Base-by-base conservation (phyloP, 768 basidiomycete genomes). In the Tulasnella sp. region DNA sequence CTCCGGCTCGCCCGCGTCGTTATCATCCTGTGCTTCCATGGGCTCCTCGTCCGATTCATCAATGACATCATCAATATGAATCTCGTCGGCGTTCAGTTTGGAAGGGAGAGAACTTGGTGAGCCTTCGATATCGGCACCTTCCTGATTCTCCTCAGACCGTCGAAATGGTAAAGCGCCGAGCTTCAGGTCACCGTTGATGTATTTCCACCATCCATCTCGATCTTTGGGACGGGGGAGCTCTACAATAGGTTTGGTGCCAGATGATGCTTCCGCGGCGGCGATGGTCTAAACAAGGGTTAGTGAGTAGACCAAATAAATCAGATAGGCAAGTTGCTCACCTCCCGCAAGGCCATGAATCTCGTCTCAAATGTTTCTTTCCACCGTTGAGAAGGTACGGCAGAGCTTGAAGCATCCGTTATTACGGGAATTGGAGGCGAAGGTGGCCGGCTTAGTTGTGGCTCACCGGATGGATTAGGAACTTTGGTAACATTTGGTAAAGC, bases 181-280 rank as follows among this genome's bases (percentile, higher is more conserved):
- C 42, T 75, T 75, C 14, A 70, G n/a, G 37, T 52, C 38, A 40
- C 76, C 76, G 39, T 76, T 76, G 42, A 78, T 77, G 49, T 78
- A 77, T 22, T 58, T 77, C 67, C 77, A 74, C 77, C 77, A 78
- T 14, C 76, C 77, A 67, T 77, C 76, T 31, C 76, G 38, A 72
- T 78, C 77, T 42, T 78, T 78, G 29, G 42, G 17, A 37, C 42
- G 31, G 11, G 77, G 77, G 3, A 75, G 31, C 11, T 45, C 34
- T 25, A 70, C 38, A 22, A 40, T 12, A 54, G 37, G 25, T 49
- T 36, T 34, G 25, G 76, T 34, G 37, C 76, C 52, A 58, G 74
- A 38, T 19, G 34, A 29, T 49, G 36, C 40, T 36, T 72, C 71
- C 54, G 25, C 36, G 17, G 58, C 49, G n/a, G n/a, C 40, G 22